A percentile compares a stretch with the other conserved stretches of the same genome.
These are phyloP conservation scores for Fusarium sp. DNA, from an alignment of 2,329 filamentous ascomycete species.

Conservation along the genomic window DNA sequence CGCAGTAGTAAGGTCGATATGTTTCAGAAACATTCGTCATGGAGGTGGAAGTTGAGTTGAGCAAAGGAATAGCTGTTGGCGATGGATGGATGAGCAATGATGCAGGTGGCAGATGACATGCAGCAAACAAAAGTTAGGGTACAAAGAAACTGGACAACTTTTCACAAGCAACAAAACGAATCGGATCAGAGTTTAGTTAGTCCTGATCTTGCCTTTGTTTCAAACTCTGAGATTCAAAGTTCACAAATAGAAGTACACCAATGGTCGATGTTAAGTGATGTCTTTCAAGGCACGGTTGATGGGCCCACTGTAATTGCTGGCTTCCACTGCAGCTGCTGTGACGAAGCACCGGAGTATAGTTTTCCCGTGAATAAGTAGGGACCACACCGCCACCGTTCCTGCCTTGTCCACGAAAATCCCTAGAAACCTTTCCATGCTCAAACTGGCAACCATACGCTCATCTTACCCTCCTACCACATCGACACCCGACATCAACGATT, in stretches of 20 bases:
- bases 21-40: conserved; percentile 96
- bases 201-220: conserved; percentile 3
- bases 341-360: conserved; percentile 16
- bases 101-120: conserved; percentile 37
- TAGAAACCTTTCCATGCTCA: conserved; percentile 21
- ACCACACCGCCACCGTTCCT: conserved; percentile 45
- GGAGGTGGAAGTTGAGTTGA: conserved; percentile 46
- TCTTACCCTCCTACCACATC: conserved; percentile 26
- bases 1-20: conserved; percentile 95
- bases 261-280: conserved; percentile 24
- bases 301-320: conserved; percentile 42
- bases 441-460: conserved; percentile 13
- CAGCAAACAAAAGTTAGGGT: conserved; percentile 18
- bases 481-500: conserved; percentile 32
- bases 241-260: conserved; percentile 11
- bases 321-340: conserved; percentile 2
- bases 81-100: conserved; percentile 33
- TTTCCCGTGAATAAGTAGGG: conserved; percentile 46
- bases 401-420: conserved; percentile 43
- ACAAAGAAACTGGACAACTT: background rate
- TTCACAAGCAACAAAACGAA: background rate
- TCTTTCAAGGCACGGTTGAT: conserved; percentile 16
- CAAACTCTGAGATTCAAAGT: conserved; percentile 1
- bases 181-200: background rate
- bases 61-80: conserved; percentile 11